These are phyloP conservation scores for Juglanconis sp. DNA, from an alignment of 2,329 filamentous ascomycete species.

Conservation along the genomic window DNA sequence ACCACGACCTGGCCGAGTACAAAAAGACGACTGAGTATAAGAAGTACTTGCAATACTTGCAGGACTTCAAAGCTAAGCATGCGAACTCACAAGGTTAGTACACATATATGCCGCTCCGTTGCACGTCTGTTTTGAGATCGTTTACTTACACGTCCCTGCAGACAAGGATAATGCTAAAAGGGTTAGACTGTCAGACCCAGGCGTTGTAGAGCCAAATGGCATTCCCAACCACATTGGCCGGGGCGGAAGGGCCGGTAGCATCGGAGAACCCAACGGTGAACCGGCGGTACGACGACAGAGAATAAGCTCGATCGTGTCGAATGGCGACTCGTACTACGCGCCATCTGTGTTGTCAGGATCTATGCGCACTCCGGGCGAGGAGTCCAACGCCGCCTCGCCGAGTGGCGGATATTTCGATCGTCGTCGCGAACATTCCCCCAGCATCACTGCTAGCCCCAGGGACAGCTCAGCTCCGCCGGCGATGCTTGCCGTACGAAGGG, in stretches of 20 bases:
- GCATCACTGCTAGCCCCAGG: slow-evolving; percentile 23
- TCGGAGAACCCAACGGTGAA: slow-evolving; percentile 4
- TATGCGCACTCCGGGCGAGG: slow-evolving; percentile 39
- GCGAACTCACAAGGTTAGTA: slow-evolving; percentile 52
- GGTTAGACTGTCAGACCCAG: slow-evolving; percentile 41
- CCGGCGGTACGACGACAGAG: slow-evolving; percentile 45
- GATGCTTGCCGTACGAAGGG: slow-evolving; percentile 19
- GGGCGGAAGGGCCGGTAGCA: slow-evolving; percentile 28
- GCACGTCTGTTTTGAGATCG: background rate
- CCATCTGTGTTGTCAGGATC: slow-evolving; percentile 33
- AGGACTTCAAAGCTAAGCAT: slow-evolving; percentile 76
- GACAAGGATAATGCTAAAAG: slow-evolving; percentile 50
- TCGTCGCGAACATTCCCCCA: slow-evolving; percentile 27
- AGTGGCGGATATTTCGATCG: slow-evolving; percentile 35
- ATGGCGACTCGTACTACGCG: slow-evolving; percentile 43
- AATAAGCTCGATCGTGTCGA: slow-evolving; percentile 45
- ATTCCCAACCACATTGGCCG: slow-evolving; percentile 45
- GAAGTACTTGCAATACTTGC: slow-evolving; percentile 68
- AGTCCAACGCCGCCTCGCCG: slow-evolving; percentile 40
- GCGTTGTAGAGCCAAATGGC: slow-evolving; percentile 28
- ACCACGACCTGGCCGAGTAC: slow-evolving; percentile 68
- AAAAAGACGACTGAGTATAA: slow-evolving; percentile 71
- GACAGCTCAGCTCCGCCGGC: slow-evolving; percentile 23
- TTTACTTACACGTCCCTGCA: slow-evolving; percentile 22
- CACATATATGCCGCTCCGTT: background rate